A percentile compares a stretch with the other conserved stretches of the same genome.
Evolutionary conservation across 2,329 filamentous ascomycete species (phyloP).

Genomic region (Xylariomycetidae sp.): DNA sequence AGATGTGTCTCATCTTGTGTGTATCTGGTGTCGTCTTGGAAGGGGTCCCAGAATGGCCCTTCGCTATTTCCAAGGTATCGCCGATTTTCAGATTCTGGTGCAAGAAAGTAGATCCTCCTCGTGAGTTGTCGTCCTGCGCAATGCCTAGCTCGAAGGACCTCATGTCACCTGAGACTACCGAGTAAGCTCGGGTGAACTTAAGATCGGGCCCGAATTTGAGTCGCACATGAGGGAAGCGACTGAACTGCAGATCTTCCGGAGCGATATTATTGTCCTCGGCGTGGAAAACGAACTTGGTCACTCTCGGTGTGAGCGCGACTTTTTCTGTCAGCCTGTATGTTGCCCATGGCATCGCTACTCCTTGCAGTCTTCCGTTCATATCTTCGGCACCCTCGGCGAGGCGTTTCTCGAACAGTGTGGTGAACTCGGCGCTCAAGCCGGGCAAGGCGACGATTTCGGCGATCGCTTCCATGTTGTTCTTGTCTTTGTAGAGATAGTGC

Average conservation of each 20-base stretch:
- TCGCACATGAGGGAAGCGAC: constrained; percentile 48
- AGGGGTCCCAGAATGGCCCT: constrained; percentile 14
- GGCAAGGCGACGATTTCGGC: constrained; percentile 45
- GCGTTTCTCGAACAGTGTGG: constrained; percentile 41
- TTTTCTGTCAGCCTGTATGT: constrained; percentile 45
- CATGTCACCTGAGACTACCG: constrained; percentile 48
- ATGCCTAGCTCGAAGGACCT: constrained; percentile 53
- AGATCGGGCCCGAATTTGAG: constrained; percentile 53
- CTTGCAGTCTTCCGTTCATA: constrained; percentile 19
- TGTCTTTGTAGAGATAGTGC: constrained; percentile 53
- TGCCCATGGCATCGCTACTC: constrained; percentile 34
- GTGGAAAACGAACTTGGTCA: constrained; percentile 49
- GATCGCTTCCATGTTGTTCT: constrained; percentile 44
- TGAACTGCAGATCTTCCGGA: constrained; percentile 27
- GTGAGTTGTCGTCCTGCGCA: constrained; percentile 48
- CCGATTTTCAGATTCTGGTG: constrained; percentile 48
- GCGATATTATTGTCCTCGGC: constrained; percentile 31
- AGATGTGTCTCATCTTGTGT: constrained; percentile 17
- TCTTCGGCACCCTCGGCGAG: constrained; percentile 40
- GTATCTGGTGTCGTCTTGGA: constrained; percentile 7
- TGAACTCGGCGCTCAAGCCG: constrained; percentile 42
- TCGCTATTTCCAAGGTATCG: constrained; percentile 41
- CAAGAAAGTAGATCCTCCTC: constrained; percentile 56
- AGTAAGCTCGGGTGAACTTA: constrained; percentile 49
- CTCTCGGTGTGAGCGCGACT: constrained; percentile 41